Evolutionary conservation across 805 yeast genomes (phyloP).

Genomic region (Cyberlindnera japonica): DNA sequence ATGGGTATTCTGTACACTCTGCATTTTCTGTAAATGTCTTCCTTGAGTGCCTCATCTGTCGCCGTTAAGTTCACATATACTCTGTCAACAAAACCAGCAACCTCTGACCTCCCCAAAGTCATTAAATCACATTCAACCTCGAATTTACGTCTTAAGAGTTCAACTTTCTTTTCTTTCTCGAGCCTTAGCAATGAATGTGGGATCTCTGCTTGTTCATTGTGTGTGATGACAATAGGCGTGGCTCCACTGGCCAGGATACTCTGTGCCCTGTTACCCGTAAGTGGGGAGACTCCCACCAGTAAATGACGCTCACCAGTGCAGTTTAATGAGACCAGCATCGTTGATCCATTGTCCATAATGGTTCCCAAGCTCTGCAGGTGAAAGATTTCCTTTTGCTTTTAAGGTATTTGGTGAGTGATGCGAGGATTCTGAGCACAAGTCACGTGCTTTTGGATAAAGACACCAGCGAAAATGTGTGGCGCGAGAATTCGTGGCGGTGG

Average conservation of each 20-base stretch:
- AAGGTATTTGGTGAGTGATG: too few species aligned
- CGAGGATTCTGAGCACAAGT: too few species aligned
- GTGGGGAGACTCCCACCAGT: constrained; percentile 49
- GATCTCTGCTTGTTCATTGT: constrained; percentile 18
- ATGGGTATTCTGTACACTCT: constrained; percentile 69
- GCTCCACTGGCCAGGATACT: constrained; percentile 54
- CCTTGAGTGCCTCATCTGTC: constrained; percentile 31
- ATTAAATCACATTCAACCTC: constrained; percentile 41
- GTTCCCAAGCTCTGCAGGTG: too few species aligned
- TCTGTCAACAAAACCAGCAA: constrained; percentile 64
- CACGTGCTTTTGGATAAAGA: too few species aligned
- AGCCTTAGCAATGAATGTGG: constrained; percentile 28
- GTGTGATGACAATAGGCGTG: constrained; percentile 45
- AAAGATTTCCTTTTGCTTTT: too few species aligned
- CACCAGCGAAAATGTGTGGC: too few species aligned
- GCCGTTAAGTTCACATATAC: constrained; percentile 59
- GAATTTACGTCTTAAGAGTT: constrained; percentile 33
- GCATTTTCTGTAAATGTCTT: constrained; percentile 49
- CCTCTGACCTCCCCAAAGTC: constrained; percentile 57
- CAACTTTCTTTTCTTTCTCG: constrained; percentile 28
- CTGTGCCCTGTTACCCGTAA: constrained; percentile 46
- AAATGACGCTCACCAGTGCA: constrained; percentile 52
- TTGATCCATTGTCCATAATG: too few species aligned
- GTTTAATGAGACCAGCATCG: constrained; percentile 28
- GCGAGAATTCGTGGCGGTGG: too few species aligned